Conservation (phyloP, 331 rosid species). For the Pyrus hybrid region DNA sequence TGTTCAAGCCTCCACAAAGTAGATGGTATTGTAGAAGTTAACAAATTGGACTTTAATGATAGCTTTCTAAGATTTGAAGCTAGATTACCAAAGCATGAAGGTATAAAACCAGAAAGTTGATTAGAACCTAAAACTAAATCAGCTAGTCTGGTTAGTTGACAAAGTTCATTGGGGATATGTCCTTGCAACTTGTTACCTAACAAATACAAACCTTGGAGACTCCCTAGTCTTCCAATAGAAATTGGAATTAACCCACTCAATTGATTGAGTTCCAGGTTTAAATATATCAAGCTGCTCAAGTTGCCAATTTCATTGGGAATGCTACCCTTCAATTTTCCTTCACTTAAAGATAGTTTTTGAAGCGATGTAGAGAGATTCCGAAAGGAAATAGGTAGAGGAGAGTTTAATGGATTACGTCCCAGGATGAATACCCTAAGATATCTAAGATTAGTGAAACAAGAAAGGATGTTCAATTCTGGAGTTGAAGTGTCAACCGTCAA, state of each 20-base stretch:
- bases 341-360: not conserved
- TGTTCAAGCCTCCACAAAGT: not conserved
- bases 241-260: not conserved
- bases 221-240: not conserved
- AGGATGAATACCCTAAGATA: not conserved
- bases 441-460: not conserved
- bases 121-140: not conserved
- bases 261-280: not conserved
- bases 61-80: not conserved
- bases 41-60: not conserved
- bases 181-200: not conserved
- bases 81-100: not conserved
- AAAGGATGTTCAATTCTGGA: not conserved
- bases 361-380: not conserved
- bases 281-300: not conserved
- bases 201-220: not conserved
- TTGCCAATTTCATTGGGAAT: not conserved
- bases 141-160: not conserved
- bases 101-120: not conserved
- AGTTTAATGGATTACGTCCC: not conserved
- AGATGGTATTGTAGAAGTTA: not conserved
- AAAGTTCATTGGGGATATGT: not conserved
- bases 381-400: not conserved
- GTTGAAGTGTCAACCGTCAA: not conserved
- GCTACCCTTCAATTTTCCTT: not conserved